phyloP scores from a whole-genome alignment of 2,329 filamentous ascomycete genomes.

The Tolypocladium inflatum region DNA sequence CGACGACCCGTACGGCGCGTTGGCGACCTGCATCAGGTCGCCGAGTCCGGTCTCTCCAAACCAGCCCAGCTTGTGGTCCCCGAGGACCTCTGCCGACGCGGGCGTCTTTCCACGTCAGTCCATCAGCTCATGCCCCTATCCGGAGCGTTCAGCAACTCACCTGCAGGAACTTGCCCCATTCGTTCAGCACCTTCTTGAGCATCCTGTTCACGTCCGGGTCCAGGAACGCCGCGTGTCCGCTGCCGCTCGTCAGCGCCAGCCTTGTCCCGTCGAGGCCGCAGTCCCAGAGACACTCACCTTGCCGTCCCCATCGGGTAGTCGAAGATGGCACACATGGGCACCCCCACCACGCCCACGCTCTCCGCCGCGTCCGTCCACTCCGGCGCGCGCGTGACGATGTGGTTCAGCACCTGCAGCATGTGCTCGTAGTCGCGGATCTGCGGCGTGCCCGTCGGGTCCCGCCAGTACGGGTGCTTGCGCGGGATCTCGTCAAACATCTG shows the following conservation, averaged over 20 bases:
- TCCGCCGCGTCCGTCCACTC: slow-evolving; percentile 43
- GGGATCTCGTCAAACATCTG: slow-evolving; percentile 63
- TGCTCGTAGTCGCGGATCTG: slow-evolving; percentile 58
- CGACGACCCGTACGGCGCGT: slow-evolving; percentile 29
- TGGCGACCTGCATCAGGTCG: slow-evolving; percentile 43
- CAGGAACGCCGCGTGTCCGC: slow-evolving; percentile 42
- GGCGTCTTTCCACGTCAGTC: slow-evolving; percentile 26
- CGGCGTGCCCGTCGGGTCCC: slow-evolving; percentile 50
- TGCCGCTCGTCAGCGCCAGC: slow-evolving; percentile 11
- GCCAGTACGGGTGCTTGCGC: slow-evolving; percentile 45
- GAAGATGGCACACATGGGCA: slow-evolving; percentile 44
- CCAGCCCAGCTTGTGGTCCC: slow-evolving; percentile 38
- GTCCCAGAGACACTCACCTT: slow-evolving; percentile 19
- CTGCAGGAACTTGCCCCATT: slow-evolving; percentile 45
- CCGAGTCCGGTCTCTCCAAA: slow-evolving; percentile 38
- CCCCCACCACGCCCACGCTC: slow-evolving; percentile 41
- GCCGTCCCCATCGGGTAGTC: slow-evolving; percentile 48
- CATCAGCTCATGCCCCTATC: not conserved
- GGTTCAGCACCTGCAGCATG: slow-evolving; percentile 58
- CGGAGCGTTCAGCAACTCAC: slow-evolving; percentile 13
- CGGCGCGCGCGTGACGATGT: slow-evolving; percentile 41
- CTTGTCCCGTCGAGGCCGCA: not conserved
- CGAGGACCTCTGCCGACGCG: slow-evolving; percentile 42
- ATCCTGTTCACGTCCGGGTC: slow-evolving; percentile 45
- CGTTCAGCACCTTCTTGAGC: slow-evolving; percentile 45